Base-by-base conservation (phyloP, 2,329 filamentous ascomycete species). In the Herpomyces periplanetae region DNA sequence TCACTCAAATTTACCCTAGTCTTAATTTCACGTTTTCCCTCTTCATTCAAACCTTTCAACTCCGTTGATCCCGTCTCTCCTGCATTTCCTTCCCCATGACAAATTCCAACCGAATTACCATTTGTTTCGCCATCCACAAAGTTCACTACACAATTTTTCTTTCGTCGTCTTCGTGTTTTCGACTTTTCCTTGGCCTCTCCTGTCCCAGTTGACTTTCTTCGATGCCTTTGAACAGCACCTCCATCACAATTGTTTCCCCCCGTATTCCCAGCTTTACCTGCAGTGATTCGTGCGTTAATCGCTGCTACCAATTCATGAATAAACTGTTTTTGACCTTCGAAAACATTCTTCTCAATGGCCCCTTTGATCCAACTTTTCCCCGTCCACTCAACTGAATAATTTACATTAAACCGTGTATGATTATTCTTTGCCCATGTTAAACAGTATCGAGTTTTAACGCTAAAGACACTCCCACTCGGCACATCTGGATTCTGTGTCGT, bases 361-460 rank as follows among this genome's bases (percentile, higher is more conserved):
- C 73, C 68, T 44, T 80, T 88, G 17, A 96, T 43, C 80, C 80
- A 96, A 43, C 73, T 88, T 47, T 91, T 96, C 29, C 73, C 73
- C 3, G 62, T 61, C 84, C 84, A 96, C 33, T 96, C 84, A 16
- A 88, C 65, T 2, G 58, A 62, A 35, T 69, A 88, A 27, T 62
- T 88, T 41, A 75, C 62, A 25, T 80, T 56, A 12, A 96, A 42
- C 11, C 71, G 53, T 1, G 84, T 96, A 15, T 56, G 45, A 31
- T 87, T 87, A 25, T 59, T 61, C 19, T 80, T 58, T 3, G 60
- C 71, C 80, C 80, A 96, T 19, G 66, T 66, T 10, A 96, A 47
- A 32, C 84, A 87, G 33, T 91, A 96, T 29, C 64, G 66, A 3
- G 80, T 96, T 40, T 88, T 91, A 17, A 68, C 64, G 14, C 54